Evolutionary conservation across 768 basidiomycete genomes (phyloP).

Genomic region (Suillus cothurnatus): DNA sequence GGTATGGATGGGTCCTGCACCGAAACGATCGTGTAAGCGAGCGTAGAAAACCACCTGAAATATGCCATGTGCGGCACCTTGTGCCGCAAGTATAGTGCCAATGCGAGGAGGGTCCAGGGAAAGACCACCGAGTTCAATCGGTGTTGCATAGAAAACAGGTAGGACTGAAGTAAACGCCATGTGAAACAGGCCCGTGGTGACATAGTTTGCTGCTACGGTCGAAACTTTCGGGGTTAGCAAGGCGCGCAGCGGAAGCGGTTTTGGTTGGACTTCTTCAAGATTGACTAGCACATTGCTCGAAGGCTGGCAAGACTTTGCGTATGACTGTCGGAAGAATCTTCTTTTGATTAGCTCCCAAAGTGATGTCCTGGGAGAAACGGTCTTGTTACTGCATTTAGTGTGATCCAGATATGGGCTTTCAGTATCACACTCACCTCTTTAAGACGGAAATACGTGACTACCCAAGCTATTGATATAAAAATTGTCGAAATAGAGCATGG

Average conservation of each 20-base stretch:
- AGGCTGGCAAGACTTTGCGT: background rate
- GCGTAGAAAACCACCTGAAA: conserved; percentile 68
- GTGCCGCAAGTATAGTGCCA: conserved; percentile 26
- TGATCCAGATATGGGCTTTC: background rate
- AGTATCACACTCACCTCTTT: background rate
- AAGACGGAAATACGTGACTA: background rate
- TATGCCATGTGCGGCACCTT: conserved; percentile 37
- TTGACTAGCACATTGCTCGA: too few relatives aligned
- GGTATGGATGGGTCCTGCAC: conserved; percentile 42
- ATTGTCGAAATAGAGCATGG: conserved; percentile 60
- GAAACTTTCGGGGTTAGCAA: conserved; percentile 58
- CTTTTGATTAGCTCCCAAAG: background rate
- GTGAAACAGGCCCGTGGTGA: conserved; percentile 59
- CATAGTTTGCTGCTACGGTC: conserved; percentile 62
- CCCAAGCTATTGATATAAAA: background rate
- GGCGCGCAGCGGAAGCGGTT: conserved; percentile 48
- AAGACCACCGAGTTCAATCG: conserved; percentile 34
- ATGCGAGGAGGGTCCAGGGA: conserved; percentile 30
- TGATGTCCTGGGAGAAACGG: background rate
- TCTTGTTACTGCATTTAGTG: background rate
- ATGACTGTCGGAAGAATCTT: background rate
- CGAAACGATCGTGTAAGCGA: conserved; percentile 52
- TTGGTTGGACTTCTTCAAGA: background rate
- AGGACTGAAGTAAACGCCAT: conserved; percentile 56
- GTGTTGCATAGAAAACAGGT: conserved; percentile 35